These are phyloP conservation scores for Exophiala bonariae DNA, from an alignment of 2,329 filamentous ascomycete species.

Conservation along the genomic window DNA sequence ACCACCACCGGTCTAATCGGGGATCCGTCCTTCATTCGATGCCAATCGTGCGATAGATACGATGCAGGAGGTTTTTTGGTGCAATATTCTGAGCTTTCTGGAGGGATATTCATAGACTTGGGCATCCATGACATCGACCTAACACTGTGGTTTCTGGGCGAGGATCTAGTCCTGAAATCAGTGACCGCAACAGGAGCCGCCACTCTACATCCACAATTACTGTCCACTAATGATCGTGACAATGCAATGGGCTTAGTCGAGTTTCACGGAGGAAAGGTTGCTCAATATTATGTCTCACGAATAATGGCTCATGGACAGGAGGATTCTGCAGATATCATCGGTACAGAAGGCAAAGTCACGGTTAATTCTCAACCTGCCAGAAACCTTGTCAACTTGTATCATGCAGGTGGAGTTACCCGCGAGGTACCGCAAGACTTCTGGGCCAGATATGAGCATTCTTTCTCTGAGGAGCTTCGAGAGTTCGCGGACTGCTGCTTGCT, in stretches of 20 bases:
- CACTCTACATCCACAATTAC: constrained; percentile 39
- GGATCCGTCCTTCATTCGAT: constrained; percentile 56
- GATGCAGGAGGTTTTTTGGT: constrained; percentile 64
- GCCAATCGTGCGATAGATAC: constrained; percentile 62
- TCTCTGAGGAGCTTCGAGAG: neutral
- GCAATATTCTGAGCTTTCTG: constrained; percentile 59
- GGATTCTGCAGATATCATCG: constrained; percentile 33
- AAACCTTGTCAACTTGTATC: constrained; percentile 28
- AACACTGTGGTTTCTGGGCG: constrained; percentile 56
- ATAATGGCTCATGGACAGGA: constrained; percentile 38
- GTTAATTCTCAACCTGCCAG: constrained; percentile 33
- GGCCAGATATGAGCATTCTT: constrained; percentile 29
- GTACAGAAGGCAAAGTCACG: constrained; percentile 34
- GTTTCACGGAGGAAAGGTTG: constrained; percentile 61
- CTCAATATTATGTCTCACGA: constrained; percentile 34
- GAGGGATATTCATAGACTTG: constrained; percentile 67
- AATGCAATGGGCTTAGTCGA: constrained; percentile 66
- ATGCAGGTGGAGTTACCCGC: constrained; percentile 25
- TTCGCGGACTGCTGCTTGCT: too few species aligned
- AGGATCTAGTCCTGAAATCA: constrained; percentile 33
- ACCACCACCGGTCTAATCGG: constrained; percentile 54
- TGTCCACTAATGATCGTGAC: constrained; percentile 59
- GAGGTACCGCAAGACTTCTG: constrained; percentile 27
- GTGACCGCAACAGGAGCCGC: constrained; percentile 38
- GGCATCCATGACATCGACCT: constrained; percentile 69